Evolutionary conservation across 208 protist species (phyloP), one percentile per base, ranked within the genome.

Genomic region (Lotmaria passim): DNA sequence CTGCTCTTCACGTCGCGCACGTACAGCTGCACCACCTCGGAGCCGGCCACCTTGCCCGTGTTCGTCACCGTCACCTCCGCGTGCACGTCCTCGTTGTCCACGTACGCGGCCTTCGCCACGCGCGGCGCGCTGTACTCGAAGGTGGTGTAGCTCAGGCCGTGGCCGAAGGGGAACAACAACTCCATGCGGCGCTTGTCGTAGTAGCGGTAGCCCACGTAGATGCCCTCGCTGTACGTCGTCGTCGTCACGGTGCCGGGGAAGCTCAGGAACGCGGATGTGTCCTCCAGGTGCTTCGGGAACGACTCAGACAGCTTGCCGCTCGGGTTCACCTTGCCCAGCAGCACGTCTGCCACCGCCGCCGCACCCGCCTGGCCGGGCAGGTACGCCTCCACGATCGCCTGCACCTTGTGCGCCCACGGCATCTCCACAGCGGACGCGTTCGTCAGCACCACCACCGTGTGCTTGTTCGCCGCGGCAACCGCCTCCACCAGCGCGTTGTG

Each of bases 321-420:
- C 12, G 51, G 51, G 51, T 56, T 56, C 51, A 56, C 51, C 51
- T 56, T 56, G 51, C 51, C 51, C 51, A 56, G 14, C 51, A 56
- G 51, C 51, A 56, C 51, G 51, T 56, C 51, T 23, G 51, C 51
- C 51, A 56, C 51, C 51, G 51, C 51, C 12, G n/a, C 12, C 7
- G 12, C 51, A 12, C 51, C 51, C 7, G 51, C 51, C 51, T 56
- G 51, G 28, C 51, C 51, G 28, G 51, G 51, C 51, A 56, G 51
- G 51, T 56, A 56, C 51, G 51, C 51, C 51, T 56, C 51, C 51
- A 56, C 51, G 23, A 56, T 56, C 51, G 51, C 51, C 51, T 36
- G 28, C 24, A 56, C 51, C 51, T 56, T 56, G 21, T 23, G 7
- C 51, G 24, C 51, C 51, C 51, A 56, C 51, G 51, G 51, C 51